These are phyloP conservation scores for Trichosporon sp. DNA, from an alignment of 1,284 basidiomycete genomes.

Conservation along the genomic window DNA sequence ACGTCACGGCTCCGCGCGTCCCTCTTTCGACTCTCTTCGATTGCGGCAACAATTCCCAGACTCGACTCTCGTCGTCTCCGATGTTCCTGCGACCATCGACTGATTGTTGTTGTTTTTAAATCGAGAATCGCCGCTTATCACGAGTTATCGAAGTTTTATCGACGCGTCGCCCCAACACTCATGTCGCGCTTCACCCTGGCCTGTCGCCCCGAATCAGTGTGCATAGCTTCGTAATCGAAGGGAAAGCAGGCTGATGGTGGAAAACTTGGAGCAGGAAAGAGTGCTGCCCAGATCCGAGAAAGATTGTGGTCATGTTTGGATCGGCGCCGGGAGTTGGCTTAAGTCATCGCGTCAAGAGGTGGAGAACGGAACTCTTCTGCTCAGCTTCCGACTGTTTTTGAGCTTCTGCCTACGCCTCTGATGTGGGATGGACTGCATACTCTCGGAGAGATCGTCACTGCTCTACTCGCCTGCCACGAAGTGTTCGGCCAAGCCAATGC, in stretches of 20 bases:
- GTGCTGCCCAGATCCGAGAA: neutral
- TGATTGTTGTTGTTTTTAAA: neutral
- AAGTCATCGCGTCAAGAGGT: neutral
- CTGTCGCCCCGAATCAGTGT: neutral
- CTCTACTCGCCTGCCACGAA: too few relatives aligned
- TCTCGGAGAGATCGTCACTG: neutral
- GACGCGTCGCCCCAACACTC: neutral
- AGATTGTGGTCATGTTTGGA: neutral
- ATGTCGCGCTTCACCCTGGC: neutral
- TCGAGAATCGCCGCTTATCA: too few relatives aligned
- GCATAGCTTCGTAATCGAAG: neutral
- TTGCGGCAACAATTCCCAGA: too few relatives aligned
- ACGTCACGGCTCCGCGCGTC: neutral
- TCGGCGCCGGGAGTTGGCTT: conserved; percentile 2
- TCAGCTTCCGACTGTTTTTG: neutral
- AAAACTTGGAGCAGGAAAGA: neutral
- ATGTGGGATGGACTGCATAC: too few relatives aligned
- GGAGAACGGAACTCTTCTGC: neutral
- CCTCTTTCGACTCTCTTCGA: neutral
- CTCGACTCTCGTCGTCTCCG: too few relatives aligned
- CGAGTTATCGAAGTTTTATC: neutral
- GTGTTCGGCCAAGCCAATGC: neutral
- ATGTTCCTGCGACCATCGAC: neutral
- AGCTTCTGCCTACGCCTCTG: too few relatives aligned
- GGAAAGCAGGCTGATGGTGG: neutral